phyloP scores from a whole-genome alignment of 2,329 filamentous ascomycete genomes.

The Nemania bipapillata region DNA sequence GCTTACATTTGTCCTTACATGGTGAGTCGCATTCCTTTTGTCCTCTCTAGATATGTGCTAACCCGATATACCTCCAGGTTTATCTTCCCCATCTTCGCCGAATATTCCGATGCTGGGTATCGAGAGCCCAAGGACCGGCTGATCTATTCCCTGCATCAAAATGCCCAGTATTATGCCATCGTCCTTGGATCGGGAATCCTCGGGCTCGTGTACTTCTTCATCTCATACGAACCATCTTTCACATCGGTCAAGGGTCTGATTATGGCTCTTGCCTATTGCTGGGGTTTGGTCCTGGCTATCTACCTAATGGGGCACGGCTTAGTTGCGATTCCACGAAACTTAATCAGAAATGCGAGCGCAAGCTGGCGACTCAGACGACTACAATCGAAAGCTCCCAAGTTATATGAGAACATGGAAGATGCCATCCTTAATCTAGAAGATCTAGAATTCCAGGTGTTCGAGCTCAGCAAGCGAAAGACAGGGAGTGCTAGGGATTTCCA shows the following conservation, averaged over 20 bases:
- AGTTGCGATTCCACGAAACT: conserved; percentile 84
- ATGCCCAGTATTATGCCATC: conserved; percentile 88
- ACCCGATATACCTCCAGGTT: conserved; percentile 65
- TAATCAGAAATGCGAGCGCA: conserved; percentile 83
- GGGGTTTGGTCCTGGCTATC: conserved; percentile 89
- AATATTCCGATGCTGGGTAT: conserved; percentile 94
- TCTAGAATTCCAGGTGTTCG: conserved; percentile 80
- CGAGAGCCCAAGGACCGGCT: conserved; percentile 84
- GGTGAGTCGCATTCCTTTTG: conserved; percentile 61
- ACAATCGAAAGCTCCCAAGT: conserved; percentile 79
- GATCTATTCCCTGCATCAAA: conserved; percentile 84
- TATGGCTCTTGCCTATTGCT: conserved; percentile 95
- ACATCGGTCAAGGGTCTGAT: conserved; percentile 81
- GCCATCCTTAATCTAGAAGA: conserved; percentile 81
- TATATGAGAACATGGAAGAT: conserved; percentile 89
- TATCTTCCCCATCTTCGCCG: conserved; percentile 89
- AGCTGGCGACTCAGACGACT: conserved; percentile 78
- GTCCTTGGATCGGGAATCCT: conserved; percentile 75
- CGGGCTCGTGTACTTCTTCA: conserved; percentile 84
- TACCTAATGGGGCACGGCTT: conserved; percentile 98
- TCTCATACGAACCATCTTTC: conserved; percentile 78
- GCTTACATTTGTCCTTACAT: conserved; percentile 94
- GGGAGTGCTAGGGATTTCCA: conserved; percentile 79
- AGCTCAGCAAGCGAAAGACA: conserved; percentile 82
- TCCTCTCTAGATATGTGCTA: conserved; percentile 23